phyloP scores from a whole-genome alignment of 495 filamentous ascomycete species.

The Aspergillus panamensis region DNA sequence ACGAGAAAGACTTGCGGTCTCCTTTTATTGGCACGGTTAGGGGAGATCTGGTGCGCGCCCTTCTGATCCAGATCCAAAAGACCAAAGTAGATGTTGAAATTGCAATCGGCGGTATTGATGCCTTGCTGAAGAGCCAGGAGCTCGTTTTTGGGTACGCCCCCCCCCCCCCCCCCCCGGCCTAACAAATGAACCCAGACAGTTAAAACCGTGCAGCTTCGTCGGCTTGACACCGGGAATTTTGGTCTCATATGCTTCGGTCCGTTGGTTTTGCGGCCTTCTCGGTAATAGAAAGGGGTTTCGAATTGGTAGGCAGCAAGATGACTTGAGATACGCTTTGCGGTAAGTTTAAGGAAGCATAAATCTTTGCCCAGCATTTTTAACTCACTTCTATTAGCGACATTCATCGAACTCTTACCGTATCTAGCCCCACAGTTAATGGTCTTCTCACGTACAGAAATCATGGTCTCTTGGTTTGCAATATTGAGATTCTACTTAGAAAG shows the following conservation, averaged over 20 bases:
- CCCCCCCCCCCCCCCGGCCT: neutral
- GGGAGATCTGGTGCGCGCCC: slow-evolving; percentile 83
- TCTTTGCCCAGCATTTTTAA: neutral
- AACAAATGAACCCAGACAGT: neutral
- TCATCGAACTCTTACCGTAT: slow-evolving; percentile 71
- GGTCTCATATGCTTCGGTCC: slow-evolving; percentile 69
- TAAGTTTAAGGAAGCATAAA: slow-evolving; percentile 26
- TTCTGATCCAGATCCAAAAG: slow-evolving; percentile 96
- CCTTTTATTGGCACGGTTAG: slow-evolving; percentile 75
- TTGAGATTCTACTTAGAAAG: slow-evolving; percentile 68
- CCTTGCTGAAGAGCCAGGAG: slow-evolving; percentile 90
- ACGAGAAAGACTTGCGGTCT: slow-evolving; percentile 77
- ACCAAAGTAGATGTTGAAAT: slow-evolving; percentile 98
- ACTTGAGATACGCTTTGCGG: slow-evolving; percentile 70
- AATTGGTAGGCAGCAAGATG: slow-evolving; percentile 55
- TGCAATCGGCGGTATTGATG: slow-evolving; percentile 89
- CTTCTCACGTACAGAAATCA: slow-evolving; percentile 84
- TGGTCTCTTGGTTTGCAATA: slow-evolving; percentile 83
- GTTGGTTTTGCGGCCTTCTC: slow-evolving; percentile 66
- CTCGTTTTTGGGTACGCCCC: slow-evolving; percentile 75
- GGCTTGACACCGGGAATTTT: slow-evolving; percentile 87
- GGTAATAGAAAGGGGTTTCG: slow-evolving; percentile 63
- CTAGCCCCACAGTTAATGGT: slow-evolving; percentile 58
- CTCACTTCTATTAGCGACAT: slow-evolving; percentile 55
- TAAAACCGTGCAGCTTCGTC: slow-evolving; percentile 60